Conservation (phyloP, 305 asterid species). For the Solanum hybrid region DNA sequence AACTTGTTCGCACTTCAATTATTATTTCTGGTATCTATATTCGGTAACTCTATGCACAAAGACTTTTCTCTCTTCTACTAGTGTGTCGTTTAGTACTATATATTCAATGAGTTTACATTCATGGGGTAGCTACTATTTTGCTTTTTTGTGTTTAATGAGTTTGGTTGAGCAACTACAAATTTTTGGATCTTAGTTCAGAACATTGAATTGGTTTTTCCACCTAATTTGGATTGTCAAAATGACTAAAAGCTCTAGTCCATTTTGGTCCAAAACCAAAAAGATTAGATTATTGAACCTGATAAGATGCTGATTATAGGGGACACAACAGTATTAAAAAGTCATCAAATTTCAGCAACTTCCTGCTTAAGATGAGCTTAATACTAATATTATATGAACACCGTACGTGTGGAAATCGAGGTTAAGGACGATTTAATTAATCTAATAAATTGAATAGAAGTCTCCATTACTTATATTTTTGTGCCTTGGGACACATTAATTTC, state of each 20-base stretch:
- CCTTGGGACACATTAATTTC: constrained; percentile 72
- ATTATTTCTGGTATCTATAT: constrained; percentile 13
- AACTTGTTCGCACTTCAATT: background rate
- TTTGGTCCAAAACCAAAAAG: background rate
- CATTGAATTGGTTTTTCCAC: constrained; percentile 21
- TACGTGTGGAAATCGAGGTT: constrained; percentile 32
- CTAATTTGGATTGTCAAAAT: background rate
- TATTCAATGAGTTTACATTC: constrained; percentile 36
- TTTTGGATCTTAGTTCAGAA: constrained; percentile 25
- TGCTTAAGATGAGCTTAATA: constrained; percentile 25
- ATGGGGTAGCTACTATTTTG: constrained; percentile 30
- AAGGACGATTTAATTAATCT: background rate
- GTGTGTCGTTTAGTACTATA: background rate
- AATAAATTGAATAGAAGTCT: constrained; percentile 45
- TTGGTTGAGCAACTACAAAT: constrained; percentile 43
- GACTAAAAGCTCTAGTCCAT: background rate
- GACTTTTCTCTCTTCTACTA: background rate
- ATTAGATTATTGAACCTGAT: constrained; percentile 16
- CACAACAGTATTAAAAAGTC: constrained; percentile 22
- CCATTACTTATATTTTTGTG: constrained; percentile 26
- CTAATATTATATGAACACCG: constrained; percentile 9
- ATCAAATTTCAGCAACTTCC: constrained; percentile 11
- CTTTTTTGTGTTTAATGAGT: constrained; percentile 43
- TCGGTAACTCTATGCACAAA: background rate
- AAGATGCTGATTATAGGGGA: constrained; percentile 35